phyloP scores from a whole-genome alignment of 306 rosid species.

The Trichosanthes truncata region DNA sequence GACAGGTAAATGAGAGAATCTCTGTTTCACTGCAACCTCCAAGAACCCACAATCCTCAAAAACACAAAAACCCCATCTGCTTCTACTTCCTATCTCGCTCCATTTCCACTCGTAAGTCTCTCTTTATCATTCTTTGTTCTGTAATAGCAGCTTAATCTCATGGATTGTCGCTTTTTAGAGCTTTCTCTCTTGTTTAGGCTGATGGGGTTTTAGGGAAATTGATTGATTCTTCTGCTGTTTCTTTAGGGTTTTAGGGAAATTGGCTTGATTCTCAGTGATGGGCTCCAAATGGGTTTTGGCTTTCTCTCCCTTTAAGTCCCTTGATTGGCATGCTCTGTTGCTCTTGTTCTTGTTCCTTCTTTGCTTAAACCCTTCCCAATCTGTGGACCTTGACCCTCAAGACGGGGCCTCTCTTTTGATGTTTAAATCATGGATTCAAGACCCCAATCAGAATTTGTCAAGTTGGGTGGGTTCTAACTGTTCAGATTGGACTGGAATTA shows the following conservation, averaged over 20 bases:
- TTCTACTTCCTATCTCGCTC: neutral
- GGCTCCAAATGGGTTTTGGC: conserved; percentile 21
- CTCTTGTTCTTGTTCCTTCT: conserved; percentile 30
- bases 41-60: neutral
- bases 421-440: conserved; percentile 42
- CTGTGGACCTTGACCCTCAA: conserved; percentile 47
- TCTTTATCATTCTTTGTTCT: neutral
- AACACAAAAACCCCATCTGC: neutral
- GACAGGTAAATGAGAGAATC: conserved; percentile 3
- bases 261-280: conserved; percentile 11
- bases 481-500: conserved; percentile 62
- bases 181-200: conserved; percentile 2
- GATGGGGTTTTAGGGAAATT: conserved; percentile 6
- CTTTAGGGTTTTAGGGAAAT: conserved; percentile 15
- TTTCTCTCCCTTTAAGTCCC: neutral
- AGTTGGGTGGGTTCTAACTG: conserved; percentile 80
- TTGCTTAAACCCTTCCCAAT: conserved; percentile 23
- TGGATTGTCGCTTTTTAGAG: neutral
- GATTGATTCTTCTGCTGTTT: conserved; percentile 14
- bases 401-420: conserved; percentile 52
- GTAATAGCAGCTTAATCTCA: neutral
- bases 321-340: conserved; percentile 21
- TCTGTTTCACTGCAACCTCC: neutral
- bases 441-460: conserved; percentile 54
- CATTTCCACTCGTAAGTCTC: conserved; percentile 19